Percentiles rank a stretch among this genome's conserved stretches.
Conservation (phyloP, 495 filamentous ascomycete genomes). For the Lophiostoma macrostomum region DNA sequence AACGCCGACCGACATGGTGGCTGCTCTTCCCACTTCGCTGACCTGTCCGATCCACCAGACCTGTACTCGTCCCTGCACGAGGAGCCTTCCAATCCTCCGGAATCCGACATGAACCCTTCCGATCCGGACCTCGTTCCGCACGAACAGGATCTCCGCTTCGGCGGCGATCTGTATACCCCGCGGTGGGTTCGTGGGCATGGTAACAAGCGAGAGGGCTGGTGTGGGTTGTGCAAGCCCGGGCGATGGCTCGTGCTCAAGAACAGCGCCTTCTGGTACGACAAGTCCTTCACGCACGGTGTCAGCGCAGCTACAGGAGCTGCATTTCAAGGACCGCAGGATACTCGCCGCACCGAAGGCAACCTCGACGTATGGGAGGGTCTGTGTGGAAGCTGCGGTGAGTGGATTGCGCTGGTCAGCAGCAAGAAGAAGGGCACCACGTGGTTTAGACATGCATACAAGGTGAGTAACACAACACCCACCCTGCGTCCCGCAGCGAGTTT, state of each 20-base stretch:
- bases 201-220: constrained; percentile 82
- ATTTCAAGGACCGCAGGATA: constrained; percentile 70
- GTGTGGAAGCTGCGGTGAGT: constrained; percentile 73
- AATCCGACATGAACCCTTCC: constrained; percentile 70
- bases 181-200: constrained; percentile 75
- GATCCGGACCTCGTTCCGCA: constrained; percentile 68
- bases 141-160: constrained; percentile 74
- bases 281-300: constrained; percentile 77
- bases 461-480: constrained; percentile 38
- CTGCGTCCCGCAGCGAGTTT: constrained; percentile 12
- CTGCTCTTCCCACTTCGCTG: constrained; percentile 57
- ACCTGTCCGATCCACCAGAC: constrained; percentile 67
- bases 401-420: constrained; percentile 74
- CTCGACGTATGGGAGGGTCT: constrained; percentile 78
- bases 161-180: constrained; percentile 74
- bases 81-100: constrained; percentile 63
- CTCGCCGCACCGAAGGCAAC: constrained; percentile 71
- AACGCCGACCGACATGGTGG: constrained; percentile 60
- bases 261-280: constrained; percentile 84
- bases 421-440: constrained; percentile 86
- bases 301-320: constrained; percentile 70
- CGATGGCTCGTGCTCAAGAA: constrained; percentile 81
- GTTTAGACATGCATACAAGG: constrained; percentile 83
- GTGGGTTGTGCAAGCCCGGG: constrained; percentile 77
- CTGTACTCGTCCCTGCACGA: constrained; percentile 67